Evolutionary conservation across 441 rosid species (phyloP).

Genomic region (Breynia disticha): DNA sequence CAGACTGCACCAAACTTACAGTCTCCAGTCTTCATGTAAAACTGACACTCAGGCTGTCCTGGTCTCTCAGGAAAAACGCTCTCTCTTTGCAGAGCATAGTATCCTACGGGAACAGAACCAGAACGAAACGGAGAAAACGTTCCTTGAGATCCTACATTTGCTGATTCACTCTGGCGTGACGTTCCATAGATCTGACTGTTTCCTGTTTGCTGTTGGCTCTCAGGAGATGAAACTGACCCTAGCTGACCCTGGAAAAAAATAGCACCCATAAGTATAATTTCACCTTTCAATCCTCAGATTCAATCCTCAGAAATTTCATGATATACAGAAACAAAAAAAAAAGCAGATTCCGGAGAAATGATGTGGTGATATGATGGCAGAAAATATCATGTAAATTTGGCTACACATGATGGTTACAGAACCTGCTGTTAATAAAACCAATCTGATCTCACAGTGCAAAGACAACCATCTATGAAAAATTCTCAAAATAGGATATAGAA

Average conservation of each 20-base stretch:
- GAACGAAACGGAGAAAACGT: slow-evolving; percentile 44
- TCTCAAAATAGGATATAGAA: slow-evolving; percentile 13
- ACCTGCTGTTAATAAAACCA: not conserved
- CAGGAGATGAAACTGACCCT: slow-evolving; percentile 79
- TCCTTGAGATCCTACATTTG: slow-evolving; percentile 50
- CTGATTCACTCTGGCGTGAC: slow-evolving; percentile 45
- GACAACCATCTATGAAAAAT: slow-evolving; percentile 3
- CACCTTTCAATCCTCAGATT: slow-evolving; percentile 12
- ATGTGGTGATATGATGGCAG: no score
- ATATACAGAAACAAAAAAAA: slow-evolving; percentile 1
- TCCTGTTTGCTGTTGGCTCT: slow-evolving; percentile 51
- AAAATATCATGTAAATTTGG: no score
- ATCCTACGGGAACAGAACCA: slow-evolving; percentile 53
- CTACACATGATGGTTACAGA: no score
- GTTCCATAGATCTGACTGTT: slow-evolving; percentile 54
- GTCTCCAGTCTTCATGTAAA: slow-evolving; percentile 97
- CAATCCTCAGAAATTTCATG: slow-evolving; percentile 10
- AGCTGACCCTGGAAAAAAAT: slow-evolving; percentile 67
- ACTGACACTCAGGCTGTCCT: slow-evolving; percentile 91
- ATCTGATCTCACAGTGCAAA: slow-evolving; percentile 1
- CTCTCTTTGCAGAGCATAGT: slow-evolving; percentile 71
- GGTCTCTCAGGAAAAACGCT: slow-evolving; percentile 97
- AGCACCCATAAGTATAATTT: slow-evolving; percentile 16
- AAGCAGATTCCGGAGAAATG: not conserved
- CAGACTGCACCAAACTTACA: slow-evolving; percentile 98